Evolutionary conservation across 2,329 filamentous ascomycete species (phyloP), one percentile per base, ranked within the genome.

Genomic region (Penicillium verrucosum): DNA sequence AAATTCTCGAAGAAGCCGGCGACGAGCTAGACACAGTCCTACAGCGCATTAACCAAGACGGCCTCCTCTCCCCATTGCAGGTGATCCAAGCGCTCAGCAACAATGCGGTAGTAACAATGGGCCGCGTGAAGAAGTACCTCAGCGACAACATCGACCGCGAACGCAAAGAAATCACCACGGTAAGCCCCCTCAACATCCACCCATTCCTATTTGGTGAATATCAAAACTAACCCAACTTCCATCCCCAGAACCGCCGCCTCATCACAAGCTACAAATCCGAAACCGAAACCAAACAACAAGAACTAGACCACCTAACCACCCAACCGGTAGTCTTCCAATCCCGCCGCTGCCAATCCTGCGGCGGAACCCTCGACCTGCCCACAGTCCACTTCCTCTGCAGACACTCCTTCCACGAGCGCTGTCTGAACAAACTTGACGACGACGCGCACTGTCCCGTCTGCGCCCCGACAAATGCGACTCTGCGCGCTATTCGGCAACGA

Each of bases 331-430:
- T 95, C 1, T 97, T 99, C 80, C 90, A 95, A 72, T 87, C 92
- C 0, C 92, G 92, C 34, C 85, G 94, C 50, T 99, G 94, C 72
- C 87, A 89, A 29, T 87, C 89, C 50, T 99, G 94, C 72, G 86
- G 85, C 16, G 83, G 86, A 37, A 82, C 85, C 27, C 81, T 97
- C 18, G 92, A 97, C 63, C 80, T 97, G 12, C 94, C 94, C 0
- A 90, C 88, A 0, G 92, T 99, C 46, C 94, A 99, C 71, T 99
- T 99, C 73, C 76, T 99, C 61, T 99, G 94, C 79, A 96, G 96
- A 73, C 94, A 99, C 73, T 92, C 88, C 59, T 99, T 97, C 80
- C 94, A 99, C 71, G 90, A 96, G 76, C 83, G 90, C 44, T 99
- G 93, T 73, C 78, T 99, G 41, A 89, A 90, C 69, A 79, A 81